Percentiles rank a stretch among this genome's conserved stretches.
Conservation (phyloP, 805 yeast genomes). For the Starmerella powellii region DNA sequence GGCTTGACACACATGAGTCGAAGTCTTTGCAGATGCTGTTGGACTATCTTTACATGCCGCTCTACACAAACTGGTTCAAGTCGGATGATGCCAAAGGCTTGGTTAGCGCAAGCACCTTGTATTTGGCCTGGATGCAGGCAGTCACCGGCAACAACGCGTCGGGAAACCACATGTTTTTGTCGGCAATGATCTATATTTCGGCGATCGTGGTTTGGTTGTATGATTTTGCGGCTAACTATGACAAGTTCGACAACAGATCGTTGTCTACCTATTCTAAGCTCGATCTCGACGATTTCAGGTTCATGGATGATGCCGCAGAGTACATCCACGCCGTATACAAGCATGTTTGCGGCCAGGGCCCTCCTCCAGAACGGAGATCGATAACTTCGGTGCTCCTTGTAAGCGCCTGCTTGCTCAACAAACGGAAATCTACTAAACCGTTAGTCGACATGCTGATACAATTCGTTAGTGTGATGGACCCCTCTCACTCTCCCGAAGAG, state of each 20-base stretch:
- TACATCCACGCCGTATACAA: conserved; percentile 19
- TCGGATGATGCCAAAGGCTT: conserved; percentile 25
- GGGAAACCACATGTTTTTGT: conserved; percentile 21
- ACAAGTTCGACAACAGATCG: conserved; percentile 1
- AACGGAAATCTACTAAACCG: conserved; percentile 17
- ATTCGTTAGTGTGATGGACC: conserved; percentile 20
- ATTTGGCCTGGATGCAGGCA: conserved; percentile 23
- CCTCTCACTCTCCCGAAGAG: conserved; percentile 8
- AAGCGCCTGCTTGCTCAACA: conserved; percentile 21
- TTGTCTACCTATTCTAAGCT: background rate
- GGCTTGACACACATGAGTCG: conserved; percentile 16
- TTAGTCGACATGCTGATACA: conserved; percentile 18
- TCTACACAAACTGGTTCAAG: conserved; percentile 24
- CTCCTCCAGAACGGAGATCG: conserved; percentile 8
- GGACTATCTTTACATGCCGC: conserved; percentile 24
- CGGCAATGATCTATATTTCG: conserved; percentile 24
- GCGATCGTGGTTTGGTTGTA: conserved; percentile 26
- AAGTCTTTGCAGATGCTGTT: conserved; percentile 13
- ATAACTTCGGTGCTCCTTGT: conserved; percentile 17
- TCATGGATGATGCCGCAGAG: conserved; percentile 22
- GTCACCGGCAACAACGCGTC: conserved; percentile 18
- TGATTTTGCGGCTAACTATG: conserved; percentile 16
- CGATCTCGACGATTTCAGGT: conserved; percentile 16
- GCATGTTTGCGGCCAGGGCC: conserved; percentile 2
- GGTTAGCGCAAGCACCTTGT: conserved; percentile 24